phyloP scores from a whole-genome alignment of 441 rosid genomes.

The Dalechampia spathulata region DNA sequence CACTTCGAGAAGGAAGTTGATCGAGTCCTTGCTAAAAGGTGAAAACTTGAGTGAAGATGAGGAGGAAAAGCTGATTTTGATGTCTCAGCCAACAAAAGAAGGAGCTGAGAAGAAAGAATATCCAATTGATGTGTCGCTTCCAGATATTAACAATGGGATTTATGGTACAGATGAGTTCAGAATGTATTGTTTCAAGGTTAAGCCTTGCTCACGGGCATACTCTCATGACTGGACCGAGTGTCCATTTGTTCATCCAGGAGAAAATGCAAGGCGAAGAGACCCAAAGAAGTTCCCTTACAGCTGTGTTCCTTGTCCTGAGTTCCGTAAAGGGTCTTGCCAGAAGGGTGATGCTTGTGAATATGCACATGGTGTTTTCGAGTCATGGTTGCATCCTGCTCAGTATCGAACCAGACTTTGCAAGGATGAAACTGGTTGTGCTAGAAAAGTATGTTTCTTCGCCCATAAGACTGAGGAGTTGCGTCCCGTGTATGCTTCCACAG shows the following conservation, averaged over 20 bases:
- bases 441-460: conserved; percentile 96
- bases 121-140: conserved; percentile 73
- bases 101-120: conserved; percentile 69
- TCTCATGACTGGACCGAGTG: conserved; percentile 99
- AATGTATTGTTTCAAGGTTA: conserved; percentile 84
- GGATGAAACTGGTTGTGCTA: conserved; percentile 73
- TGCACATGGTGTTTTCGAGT: conserved; percentile 93
- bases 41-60: conserved; percentile 33
- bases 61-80: conserved; percentile 31
- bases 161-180: conserved; percentile 88
- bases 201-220: conserved; percentile 95
- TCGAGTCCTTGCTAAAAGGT: conserved; percentile 48
- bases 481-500: conserved; percentile 81
- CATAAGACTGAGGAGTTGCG: conserved; percentile 78
- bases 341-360: conserved; percentile 85
- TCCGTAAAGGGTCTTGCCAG: conserved; percentile 82
- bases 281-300: conserved; percentile 86
- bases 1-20: conserved; percentile 40
- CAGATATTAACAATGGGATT: conserved; percentile 79
- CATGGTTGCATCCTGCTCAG: conserved; percentile 96
- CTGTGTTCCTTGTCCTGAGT: conserved; percentile 97
- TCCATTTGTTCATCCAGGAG: conserved; percentile 95
- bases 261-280: conserved; percentile 95
- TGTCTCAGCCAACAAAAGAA: conserved; percentile 35
- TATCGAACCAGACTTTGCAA: conserved; percentile 95